Evolutionary conservation across 2,329 filamentous ascomycete species (phyloP).

Genomic region (Aspergillus arachidicola): DNA sequence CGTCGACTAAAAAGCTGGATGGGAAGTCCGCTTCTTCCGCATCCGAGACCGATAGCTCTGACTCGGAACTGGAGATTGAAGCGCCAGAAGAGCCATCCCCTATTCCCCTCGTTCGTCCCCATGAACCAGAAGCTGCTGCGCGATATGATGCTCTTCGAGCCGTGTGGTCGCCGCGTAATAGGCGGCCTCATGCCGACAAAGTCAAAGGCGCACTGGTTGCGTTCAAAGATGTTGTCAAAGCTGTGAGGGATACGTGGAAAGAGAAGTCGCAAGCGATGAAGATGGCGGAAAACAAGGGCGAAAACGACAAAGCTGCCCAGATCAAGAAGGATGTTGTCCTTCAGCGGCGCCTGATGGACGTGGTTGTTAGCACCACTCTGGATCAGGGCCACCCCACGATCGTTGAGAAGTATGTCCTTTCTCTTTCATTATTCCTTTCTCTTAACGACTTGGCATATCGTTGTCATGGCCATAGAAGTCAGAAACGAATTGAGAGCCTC

Average conservation of each 20-base stretch:
- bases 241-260: conserved; percentile 65
- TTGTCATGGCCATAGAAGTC: conserved; percentile 37
- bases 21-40: conserved; percentile 45
- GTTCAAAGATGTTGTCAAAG: conserved; percentile 62
- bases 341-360: conserved; percentile 60
- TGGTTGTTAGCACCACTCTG: conserved; percentile 48
- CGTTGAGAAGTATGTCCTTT: conserved; percentile 52
- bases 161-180: conserved; percentile 61
- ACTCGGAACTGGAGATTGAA: conserved; percentile 55
- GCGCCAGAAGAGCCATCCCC: conserved; percentile 58
- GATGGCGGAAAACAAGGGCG: conserved; percentile 60
- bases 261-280: conserved; percentile 58
- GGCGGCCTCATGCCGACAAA: conserved; percentile 51
- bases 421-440: conserved; percentile 20
- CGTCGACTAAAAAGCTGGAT: conserved; percentile 25
- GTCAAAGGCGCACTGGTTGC: conserved; percentile 58
- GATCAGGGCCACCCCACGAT: conserved; percentile 50
- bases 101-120: conserved; percentile 55
- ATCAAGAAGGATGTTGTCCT: conserved; percentile 60
- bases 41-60: conserved; percentile 54
- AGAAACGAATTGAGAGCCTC: conserved; percentile 38
- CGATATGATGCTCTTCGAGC: conserved; percentile 64
- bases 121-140: conserved; percentile 54
- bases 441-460: conserved; percentile 25
- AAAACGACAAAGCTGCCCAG: conserved; percentile 55